Evolutionary conservation across 306 rosid species (phyloP).

Genomic region (Quercus suber): DNA sequence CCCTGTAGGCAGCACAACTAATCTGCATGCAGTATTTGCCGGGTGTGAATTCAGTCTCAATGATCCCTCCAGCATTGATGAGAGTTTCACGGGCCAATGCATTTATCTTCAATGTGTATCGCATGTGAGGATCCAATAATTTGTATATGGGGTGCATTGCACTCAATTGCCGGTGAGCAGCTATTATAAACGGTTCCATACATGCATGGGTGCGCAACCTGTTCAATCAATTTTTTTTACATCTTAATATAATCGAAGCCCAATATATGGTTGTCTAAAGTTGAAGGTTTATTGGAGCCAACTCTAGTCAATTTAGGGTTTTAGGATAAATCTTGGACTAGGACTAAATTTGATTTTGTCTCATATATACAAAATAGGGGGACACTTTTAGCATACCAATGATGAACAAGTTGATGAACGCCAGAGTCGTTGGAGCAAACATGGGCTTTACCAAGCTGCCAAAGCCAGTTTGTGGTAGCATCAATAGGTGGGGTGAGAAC

Average conservation of each 20-base stretch:
- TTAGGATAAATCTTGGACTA: too few relatives aligned
- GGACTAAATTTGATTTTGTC: too few relatives aligned
- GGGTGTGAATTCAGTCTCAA: constrained; percentile 26
- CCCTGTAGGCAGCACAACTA: constrained; percentile 30
- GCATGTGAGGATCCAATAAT: constrained; percentile 38
- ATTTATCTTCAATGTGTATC: constrained; percentile 35
- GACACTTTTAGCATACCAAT: constrained; percentile 17
- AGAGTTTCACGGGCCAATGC: constrained; percentile 29
- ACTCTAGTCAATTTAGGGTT: too few relatives aligned
- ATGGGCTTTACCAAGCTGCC: constrained; percentile 40
- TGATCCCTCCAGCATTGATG: constrained; percentile 24
- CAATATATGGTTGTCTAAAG: too few relatives aligned
- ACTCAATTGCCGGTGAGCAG: constrained; percentile 42
- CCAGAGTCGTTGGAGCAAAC: constrained; percentile 39
- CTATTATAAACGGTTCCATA: constrained; percentile 41
- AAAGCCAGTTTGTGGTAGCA: constrained; percentile 34
- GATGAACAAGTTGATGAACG: constrained; percentile 40
- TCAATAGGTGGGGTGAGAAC: constrained; percentile 33
- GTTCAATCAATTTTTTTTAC: background rate
- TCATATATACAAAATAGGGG: background rate
- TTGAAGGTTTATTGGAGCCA: too few relatives aligned
- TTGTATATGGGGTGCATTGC: constrained; percentile 49
- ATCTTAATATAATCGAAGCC: too few relatives aligned
- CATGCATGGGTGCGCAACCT: constrained; percentile 43
- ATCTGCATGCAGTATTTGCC: constrained; percentile 39